Conservation (phyloP, 768 basidiomycete species). For the Mycena amicta region DNA sequence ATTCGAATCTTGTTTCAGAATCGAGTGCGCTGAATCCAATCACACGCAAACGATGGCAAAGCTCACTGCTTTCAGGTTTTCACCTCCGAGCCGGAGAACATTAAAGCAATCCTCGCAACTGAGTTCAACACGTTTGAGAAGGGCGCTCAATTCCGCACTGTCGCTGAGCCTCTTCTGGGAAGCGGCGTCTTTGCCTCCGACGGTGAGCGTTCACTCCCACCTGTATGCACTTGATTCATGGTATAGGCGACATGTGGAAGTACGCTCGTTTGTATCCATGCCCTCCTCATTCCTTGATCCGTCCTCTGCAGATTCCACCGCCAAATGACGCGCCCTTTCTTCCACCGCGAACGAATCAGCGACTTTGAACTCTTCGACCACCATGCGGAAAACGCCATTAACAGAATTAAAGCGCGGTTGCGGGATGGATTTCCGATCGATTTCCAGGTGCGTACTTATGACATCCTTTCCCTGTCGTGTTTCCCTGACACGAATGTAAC, state of each 20-base stretch:
- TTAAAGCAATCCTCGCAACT: constrained; percentile 51
- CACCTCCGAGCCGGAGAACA: constrained; percentile 48
- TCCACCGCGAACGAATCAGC: constrained; percentile 57
- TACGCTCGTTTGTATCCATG: constrained; percentile 28
- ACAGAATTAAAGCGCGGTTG: constrained; percentile 44
- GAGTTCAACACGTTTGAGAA: constrained; percentile 51
- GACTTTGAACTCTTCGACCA: constrained; percentile 64
- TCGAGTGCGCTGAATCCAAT: neutral
- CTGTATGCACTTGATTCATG: neutral
- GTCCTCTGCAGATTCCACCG: constrained; percentile 53
- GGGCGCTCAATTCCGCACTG: constrained; percentile 28
- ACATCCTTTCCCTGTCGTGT: too few species aligned
- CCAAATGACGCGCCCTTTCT: constrained; percentile 69
- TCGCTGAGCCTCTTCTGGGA: constrained; percentile 20
- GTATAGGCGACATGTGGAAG: constrained; percentile 72
- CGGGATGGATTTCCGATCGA: constrained; percentile 52
- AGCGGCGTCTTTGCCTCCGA: neutral
- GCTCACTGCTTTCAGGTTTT: constrained; percentile 32
- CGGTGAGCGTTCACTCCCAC: neutral
- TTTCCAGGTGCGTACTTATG: too few species aligned
- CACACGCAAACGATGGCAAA: neutral
- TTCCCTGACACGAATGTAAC: too few species aligned
- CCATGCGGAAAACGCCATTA: constrained; percentile 51
- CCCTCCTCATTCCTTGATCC: neutral
- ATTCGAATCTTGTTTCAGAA: constrained; percentile 12